Evolutionary conservation across 2,329 filamentous ascomycete genomes (phyloP).

Genomic region (Orbilia javanica): DNA sequence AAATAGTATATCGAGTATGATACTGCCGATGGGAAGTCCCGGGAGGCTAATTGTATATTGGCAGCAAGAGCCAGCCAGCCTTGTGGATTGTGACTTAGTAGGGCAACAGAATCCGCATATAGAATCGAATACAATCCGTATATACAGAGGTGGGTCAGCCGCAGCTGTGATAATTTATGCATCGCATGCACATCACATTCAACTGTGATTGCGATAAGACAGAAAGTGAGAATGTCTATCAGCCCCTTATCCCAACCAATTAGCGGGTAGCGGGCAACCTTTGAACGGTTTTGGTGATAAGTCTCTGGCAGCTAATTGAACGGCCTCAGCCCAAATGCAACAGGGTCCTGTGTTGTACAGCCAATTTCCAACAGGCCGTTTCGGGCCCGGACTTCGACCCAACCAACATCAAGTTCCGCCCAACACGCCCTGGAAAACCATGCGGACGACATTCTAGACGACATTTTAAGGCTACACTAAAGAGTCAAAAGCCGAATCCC

Average conservation of each 20-base stretch:
- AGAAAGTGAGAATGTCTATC: not conserved
- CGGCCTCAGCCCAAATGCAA: constrained; percentile 32
- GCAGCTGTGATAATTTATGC: constrained; percentile 40
- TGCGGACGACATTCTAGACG: constrained; percentile 11
- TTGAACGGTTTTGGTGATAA: not conserved
- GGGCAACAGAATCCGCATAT: too few relatives aligned
- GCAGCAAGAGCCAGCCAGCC: not conserved
- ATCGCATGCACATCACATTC: not conserved
- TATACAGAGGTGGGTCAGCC: constrained; percentile 39
- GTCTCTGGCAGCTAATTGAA: not conserved
- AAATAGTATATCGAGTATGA: not conserved
- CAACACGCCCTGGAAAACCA: constrained; percentile 6
- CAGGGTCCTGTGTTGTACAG: constrained; percentile 45
- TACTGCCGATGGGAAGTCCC: not conserved
- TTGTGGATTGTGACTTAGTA: constrained; percentile 1
- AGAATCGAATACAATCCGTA: too few relatives aligned
- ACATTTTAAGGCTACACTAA: constrained; percentile 7
- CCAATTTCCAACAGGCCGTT: constrained; percentile 32
- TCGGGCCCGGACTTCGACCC: not conserved
- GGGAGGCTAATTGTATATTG: not conserved
- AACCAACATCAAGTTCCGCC: constrained; percentile 5
- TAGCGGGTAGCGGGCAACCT: not conserved
- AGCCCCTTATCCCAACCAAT: not conserved
- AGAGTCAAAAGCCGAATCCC: not conserved
- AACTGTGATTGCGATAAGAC: constrained; percentile 14